These are phyloP conservation scores for Allodekkera sacchari DNA, from an alignment of 805 yeast genomes.

Conservation along the genomic window DNA sequence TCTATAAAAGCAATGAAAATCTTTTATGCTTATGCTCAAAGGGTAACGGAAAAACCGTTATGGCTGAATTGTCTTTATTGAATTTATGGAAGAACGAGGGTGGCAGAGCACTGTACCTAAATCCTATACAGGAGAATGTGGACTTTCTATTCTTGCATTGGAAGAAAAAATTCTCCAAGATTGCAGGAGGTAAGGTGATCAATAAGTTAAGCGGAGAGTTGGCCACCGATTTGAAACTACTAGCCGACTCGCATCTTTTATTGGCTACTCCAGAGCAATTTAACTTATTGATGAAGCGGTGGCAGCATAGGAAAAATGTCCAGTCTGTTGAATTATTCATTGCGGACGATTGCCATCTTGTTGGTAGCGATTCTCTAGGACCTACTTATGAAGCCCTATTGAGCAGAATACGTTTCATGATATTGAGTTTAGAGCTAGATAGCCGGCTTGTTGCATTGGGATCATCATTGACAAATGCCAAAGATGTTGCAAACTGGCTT, in stretches of 20 bases:
- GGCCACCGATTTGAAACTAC: slow-evolving; percentile 40
- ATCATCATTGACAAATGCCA: slow-evolving; percentile 62
- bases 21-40: slow-evolving; percentile 64
- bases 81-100: slow-evolving; percentile 62
- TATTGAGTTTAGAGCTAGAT: slow-evolving; percentile 50
- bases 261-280: slow-evolving; percentile 76
- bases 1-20: slow-evolving; percentile 46
- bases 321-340: slow-evolving; percentile 61
- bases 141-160: slow-evolving; percentile 42
- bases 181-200: slow-evolving; percentile 53
- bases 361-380: slow-evolving; percentile 54
- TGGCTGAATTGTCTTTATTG: slow-evolving; percentile 68
- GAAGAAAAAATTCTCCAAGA: slow-evolving; percentile 36
- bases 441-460: slow-evolving; percentile 64
- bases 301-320: slow-evolving; percentile 72
- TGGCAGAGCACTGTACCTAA: slow-evolving; percentile 68
- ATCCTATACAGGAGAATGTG: slow-evolving; percentile 50
- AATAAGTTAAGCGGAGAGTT: slow-evolving; percentile 52
- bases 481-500: slow-evolving; percentile 81
- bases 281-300: slow-evolving; percentile 63
- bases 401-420: slow-evolving; percentile 64
- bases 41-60: slow-evolving; percentile 65
- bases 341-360: slow-evolving; percentile 62
- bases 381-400: slow-evolving; percentile 60
- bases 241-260: slow-evolving; percentile 57